A percentile compares a stretch with the other conserved stretches of the same genome.
Conservation (phyloP, 2,329 filamentous ascomycete species). For the Neocatenulostroma microsporum region DNA sequence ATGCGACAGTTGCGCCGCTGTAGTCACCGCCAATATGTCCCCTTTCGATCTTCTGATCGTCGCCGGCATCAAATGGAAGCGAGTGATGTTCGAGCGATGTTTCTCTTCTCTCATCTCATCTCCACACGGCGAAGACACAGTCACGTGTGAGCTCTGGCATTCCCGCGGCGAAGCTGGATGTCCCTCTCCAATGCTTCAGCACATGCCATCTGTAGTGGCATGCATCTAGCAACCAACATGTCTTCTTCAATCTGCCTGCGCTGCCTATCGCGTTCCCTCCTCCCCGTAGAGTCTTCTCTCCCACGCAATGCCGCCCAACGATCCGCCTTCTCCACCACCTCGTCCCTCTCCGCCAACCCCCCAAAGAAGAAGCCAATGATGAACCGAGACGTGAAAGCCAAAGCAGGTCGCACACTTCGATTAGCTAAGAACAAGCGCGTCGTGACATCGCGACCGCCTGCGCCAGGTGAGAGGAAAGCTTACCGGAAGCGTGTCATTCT, state of each 20-base stretch:
- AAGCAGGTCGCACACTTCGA: conserved; percentile 21
- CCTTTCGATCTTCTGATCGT: no score
- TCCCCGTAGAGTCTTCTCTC: conserved; percentile 9
- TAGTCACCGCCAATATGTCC: no score
- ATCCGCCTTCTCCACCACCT: conserved; percentile 29
- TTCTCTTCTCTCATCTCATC: no score
- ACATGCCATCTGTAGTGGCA: no score
- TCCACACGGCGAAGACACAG: no score
- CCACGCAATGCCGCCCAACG: conserved; percentile 8
- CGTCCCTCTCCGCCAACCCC: conserved; percentile 20
- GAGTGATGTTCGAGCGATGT: no score
- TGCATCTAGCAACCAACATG: no score
- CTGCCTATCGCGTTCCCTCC: conserved; percentile 20
- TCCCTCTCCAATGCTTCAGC: no score
- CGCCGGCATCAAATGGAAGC: no score
- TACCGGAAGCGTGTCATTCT: conserved; percentile 82
- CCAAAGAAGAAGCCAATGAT: conserved; percentile 23
- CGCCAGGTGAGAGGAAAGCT: conserved; percentile 74
- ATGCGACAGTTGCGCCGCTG: no score
- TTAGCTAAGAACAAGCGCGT: conserved; percentile 25
- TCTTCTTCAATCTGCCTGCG: conserved; percentile 20
- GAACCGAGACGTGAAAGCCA: conserved; percentile 12
- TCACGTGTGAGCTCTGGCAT: no score
- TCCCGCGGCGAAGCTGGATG: no score
- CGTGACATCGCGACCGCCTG: conserved; percentile 21